A percentile compares a stretch with the other conserved stretches of the same genome.
These are phyloP conservation scores for Whalleya microplaca DNA, from an alignment of 2,329 filamentous ascomycete species.

Conservation along the genomic window DNA sequence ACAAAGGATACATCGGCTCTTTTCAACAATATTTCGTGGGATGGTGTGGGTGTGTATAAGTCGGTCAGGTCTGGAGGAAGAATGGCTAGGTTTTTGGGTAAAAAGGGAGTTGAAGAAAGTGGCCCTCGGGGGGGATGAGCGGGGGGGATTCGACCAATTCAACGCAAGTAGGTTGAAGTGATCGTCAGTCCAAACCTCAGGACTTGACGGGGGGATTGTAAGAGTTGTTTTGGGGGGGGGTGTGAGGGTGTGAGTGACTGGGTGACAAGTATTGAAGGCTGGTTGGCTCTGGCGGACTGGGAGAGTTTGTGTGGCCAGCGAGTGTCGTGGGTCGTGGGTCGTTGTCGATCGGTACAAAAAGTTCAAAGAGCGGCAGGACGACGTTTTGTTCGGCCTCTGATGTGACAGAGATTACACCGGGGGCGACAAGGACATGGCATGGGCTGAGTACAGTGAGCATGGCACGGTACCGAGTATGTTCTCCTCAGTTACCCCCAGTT, in stretches of 20 bases:
- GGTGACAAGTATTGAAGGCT: slow-evolving; percentile 14
- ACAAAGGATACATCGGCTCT: slow-evolving; percentile 26
- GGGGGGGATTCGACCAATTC: slow-evolving; percentile 27
- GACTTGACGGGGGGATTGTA: slow-evolving; percentile 24
- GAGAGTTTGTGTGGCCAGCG: slow-evolving; percentile 24
- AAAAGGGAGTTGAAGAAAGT: slow-evolving; percentile 29
- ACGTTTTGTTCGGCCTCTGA: slow-evolving; percentile 25
- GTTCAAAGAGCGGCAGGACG: slow-evolving; percentile 25
- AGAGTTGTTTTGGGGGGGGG: slow-evolving; percentile 23
- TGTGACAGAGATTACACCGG: slow-evolving; percentile 27
- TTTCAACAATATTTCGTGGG: slow-evolving; percentile 15
- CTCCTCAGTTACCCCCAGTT: no score
- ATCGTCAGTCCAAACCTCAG: slow-evolving; percentile 36
- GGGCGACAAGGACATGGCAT: slow-evolving; percentile 14
- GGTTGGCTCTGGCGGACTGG: slow-evolving; percentile 25
- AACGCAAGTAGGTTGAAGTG: slow-evolving; percentile 33
- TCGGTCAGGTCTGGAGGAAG: slow-evolving; percentile 22
- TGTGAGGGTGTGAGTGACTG: slow-evolving; percentile 11
- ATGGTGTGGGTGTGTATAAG: slow-evolving; percentile 26
- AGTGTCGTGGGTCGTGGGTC: slow-evolving; percentile 25
- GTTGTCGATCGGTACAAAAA: slow-evolving; percentile 28
- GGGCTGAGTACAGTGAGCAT: slow-evolving; percentile 18
- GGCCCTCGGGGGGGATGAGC: slow-evolving; percentile 28
- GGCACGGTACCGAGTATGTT: slow-evolving; percentile 13
- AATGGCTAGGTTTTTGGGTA: slow-evolving; percentile 27